These are phyloP conservation scores for Populus hybrid DNA, from an alignment of 441 rosid genomes.

Conservation along the genomic window DNA sequence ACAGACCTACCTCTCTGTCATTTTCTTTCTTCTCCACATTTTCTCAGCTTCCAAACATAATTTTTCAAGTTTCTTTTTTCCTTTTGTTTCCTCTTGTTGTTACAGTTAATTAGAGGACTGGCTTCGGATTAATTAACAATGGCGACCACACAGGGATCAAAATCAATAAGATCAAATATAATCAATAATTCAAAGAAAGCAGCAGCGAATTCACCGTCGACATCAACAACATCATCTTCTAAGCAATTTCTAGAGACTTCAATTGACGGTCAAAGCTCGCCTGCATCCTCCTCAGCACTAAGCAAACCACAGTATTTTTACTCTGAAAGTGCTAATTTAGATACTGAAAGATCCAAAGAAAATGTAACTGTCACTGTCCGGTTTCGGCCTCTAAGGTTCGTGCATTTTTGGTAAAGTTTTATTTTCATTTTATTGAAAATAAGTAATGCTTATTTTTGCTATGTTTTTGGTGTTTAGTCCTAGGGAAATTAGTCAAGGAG, in stretches of 20 bases:
- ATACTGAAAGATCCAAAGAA: conserved; percentile 69
- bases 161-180: conserved; percentile 50
- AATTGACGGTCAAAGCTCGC: conserved; percentile 88
- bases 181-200: conserved; percentile 28
- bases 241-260: conserved; percentile 77
- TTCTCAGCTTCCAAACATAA: not conserved
- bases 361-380: conserved; percentile 96
- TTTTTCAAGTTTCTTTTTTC: not conserved
- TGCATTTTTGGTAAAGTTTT: not conserved
- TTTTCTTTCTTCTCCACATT: not conserved
- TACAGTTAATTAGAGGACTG: not conserved
- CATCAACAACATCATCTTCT: conserved; percentile 92
- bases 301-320: conserved; percentile 74
- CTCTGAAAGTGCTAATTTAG: conserved; percentile 45
- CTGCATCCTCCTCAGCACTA: conserved; percentile 88
- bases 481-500: conserved; percentile 97
- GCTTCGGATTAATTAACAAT: conserved; percentile 30
- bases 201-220: conserved; percentile 76
- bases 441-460: not conserved
- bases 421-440: not conserved
- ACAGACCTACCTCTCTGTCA: not conserved
- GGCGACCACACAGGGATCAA: conserved; percentile 70
- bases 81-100: not conserved
- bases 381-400: conserved; percentile 93
- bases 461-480: conserved; percentile 50